Evolutionary conservation across 768 basidiomycete species (phyloP), one percentile per base, ranked within the genome.

Genomic region (Boletus bicolor): DNA sequence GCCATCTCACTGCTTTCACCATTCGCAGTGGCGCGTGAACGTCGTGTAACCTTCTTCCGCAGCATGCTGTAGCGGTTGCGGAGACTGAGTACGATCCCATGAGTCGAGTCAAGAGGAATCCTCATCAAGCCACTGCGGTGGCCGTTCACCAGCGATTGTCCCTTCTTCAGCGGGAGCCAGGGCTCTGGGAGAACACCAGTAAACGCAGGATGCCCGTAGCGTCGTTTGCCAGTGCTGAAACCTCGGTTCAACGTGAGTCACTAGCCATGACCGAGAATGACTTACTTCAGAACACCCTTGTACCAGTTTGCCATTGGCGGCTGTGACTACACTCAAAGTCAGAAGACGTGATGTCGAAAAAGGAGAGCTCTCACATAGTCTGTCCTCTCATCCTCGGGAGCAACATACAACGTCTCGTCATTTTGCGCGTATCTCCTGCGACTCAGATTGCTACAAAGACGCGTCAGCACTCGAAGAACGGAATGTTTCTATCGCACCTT

Each of bases 261-360:
- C 36, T 28, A 1, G 30, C 17, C 12, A 24, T 11, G 14, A 12
- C 21, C 24, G 11, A 46, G 19, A 43, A 36, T 6, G 24, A 63
- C 77, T 62, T 68, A 92, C 91, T 96, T 96, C 14, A 98, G 77
- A 21, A 98, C 92, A 0, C 96, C 96, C 43, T 80, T 81, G 69
- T 93, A 98, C 85, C 92, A 95, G 63, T 92, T 92, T 14, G 89
- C 87, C 91, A 98, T 94, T 0, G 96, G 96, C 0, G 96, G 95
- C 71, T 98, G 96, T 0, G 92, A 93, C 89, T 94, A 63, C 2
- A 49, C 7, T 42, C 60, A 30, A 36, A 2, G 41, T 70, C 44
- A 66, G 54, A 19, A 17, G n/a, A 39, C 2, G 43, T 5, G 4
- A 41, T 38, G 34, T 12, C 14, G 8, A 11, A 49, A 39, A 30